phyloP scores from a whole-genome alignment of 768 basidiomycete species.

The Favolaschia claudopus region DNA sequence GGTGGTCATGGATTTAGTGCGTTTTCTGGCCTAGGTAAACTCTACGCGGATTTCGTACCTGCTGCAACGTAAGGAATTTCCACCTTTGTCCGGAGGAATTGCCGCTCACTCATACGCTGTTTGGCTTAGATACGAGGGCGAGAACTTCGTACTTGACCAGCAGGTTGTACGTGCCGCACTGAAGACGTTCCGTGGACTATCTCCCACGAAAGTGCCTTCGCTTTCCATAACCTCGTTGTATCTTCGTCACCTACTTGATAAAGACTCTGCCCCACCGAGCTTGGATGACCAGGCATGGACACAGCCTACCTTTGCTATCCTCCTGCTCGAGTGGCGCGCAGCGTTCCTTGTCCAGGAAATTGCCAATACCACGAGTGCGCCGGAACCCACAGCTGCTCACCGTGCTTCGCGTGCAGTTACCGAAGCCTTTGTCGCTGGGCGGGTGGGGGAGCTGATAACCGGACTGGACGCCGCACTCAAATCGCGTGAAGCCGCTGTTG shows the following conservation, averaged over 20 bases:
- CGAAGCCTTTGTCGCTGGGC: slow-evolving; percentile 71
- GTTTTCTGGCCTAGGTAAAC: slow-evolving; percentile 68
- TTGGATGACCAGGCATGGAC: slow-evolving; percentile 41
- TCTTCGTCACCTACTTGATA: slow-evolving; percentile 57
- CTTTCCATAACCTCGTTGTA: slow-evolving; percentile 62
- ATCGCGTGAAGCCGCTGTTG: slow-evolving; percentile 36
- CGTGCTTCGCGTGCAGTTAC: slow-evolving; percentile 69
- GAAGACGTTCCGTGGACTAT: slow-evolving; percentile 57
- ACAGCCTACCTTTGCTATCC: slow-evolving; percentile 47
- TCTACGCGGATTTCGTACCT: slow-evolving; percentile 73
- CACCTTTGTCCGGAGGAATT: neutral
- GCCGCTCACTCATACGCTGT: neutral
- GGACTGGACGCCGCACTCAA: slow-evolving; percentile 29
- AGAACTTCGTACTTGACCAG: slow-evolving; percentile 79
- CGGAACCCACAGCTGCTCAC: slow-evolving; percentile 64
- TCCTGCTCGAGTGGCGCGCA: slow-evolving; percentile 71
- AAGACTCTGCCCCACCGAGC: slow-evolving; percentile 28
- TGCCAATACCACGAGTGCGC: slow-evolving; percentile 42
- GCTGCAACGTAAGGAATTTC: slow-evolving; percentile 60
- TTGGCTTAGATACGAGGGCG: slow-evolving; percentile 69
- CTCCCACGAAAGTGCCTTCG: slow-evolving; percentile 32
- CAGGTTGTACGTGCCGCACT: slow-evolving; percentile 78
- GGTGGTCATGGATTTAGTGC: slow-evolving; percentile 82
- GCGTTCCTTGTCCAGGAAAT: slow-evolving; percentile 61
- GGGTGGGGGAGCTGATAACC: slow-evolving; percentile 58